A percentile compares a stretch with the other conserved stretches of the same genome.
Evolutionary conservation across 2,329 filamentous ascomycete genomes (phyloP).

Genomic region (Colletotrichum sp.): DNA sequence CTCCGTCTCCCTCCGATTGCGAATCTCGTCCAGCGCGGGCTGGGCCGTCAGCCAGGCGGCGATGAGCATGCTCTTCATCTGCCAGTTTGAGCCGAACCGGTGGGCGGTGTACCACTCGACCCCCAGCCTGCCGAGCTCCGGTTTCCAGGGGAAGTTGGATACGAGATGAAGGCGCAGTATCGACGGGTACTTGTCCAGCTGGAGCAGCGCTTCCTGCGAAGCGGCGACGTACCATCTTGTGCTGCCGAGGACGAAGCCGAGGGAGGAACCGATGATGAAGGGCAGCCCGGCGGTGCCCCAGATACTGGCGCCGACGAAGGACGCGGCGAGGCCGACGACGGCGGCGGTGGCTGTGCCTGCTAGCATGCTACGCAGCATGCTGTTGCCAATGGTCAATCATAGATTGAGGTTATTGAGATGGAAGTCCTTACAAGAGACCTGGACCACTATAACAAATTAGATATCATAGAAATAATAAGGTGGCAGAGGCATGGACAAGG

Average conservation of each 20-base stretch:
- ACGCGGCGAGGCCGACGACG: constrained; percentile 17
- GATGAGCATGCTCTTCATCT: constrained; percentile 24
- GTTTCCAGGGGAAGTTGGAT: constrained; percentile 26
- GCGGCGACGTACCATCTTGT: constrained; percentile 23
- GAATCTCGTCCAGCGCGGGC: constrained; percentile 25
- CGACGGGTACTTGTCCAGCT: constrained; percentile 25
- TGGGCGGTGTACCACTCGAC: constrained; percentile 16
- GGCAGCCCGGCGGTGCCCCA: constrained; percentile 27
- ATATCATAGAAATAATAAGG: accelerated
- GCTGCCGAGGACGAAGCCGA: constrained; percentile 26
- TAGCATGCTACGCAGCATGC: constrained; percentile 29
- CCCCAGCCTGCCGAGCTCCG: constrained; percentile 5
- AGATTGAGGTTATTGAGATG: accelerated
- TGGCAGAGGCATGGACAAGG: background rate
- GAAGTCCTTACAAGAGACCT: background rate
- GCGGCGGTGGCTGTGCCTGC: constrained; percentile 24
- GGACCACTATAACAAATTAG: background rate
- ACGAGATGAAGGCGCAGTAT: constrained; percentile 25
- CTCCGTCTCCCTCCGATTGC: constrained; percentile 17
- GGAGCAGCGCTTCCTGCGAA: constrained; percentile 21
- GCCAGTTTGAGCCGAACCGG: constrained; percentile 21
- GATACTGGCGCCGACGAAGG: constrained; percentile 22
- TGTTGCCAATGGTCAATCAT: background rate
- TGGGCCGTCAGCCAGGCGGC: constrained; percentile 27
- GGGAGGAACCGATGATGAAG: constrained; percentile 24